Evolutionary conservation across 305 asterid genomes (phyloP), one percentile per base, ranked within the genome.

Genomic region (Fraxinus angustifolia): DNA sequence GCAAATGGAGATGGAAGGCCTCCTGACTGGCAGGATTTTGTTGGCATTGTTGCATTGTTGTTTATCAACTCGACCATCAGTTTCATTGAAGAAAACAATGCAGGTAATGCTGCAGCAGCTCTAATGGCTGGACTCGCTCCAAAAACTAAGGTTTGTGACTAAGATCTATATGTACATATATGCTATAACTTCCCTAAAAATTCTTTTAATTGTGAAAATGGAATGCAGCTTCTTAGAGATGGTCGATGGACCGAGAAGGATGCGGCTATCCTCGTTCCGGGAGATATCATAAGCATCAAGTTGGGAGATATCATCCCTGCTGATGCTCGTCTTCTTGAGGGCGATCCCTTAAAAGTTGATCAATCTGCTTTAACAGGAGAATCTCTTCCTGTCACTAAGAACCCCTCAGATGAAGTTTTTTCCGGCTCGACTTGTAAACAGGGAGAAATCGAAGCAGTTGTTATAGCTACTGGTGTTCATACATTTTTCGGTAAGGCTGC

Each of bases 71-170:
- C 93, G 30, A 88, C 93, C 0, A 90, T 90, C 68, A 90, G 93
- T 77, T 90, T 90, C 85, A 88, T 90, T 35, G 93, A 90, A 78
- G 93, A 90, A 71, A 90, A 90, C 85, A 90, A 90, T 35, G 93
- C 93, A 7, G 93, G 93, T n/a, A 90, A 90, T 70, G 93, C 93
- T 8, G 93, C 93, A 8, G 91, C 91, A 14, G 93, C 93, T 73
- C 91, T 90, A 34, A 90, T 90, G 93, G 93, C 93, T 19, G 89
- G 91, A 2, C 91, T 90, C 8, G 93, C 93, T 0, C 93, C 93
- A 0, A 90, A 90, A 78, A 88, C 93, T 33, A 90, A 90, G 89
- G 93, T 90, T 14, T 30, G 26, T 33, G 21, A 6, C 36, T 68
- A 45, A 16, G 19, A 62, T 12, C 2, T 6, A 23, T 6, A 2